A percentile compares a stretch with the other conserved stretches of the same genome.
These are phyloP conservation scores for Eimeria falciformis DNA, from an alignment of 169 alveolate genomes.

Conservation along the genomic window DNA sequence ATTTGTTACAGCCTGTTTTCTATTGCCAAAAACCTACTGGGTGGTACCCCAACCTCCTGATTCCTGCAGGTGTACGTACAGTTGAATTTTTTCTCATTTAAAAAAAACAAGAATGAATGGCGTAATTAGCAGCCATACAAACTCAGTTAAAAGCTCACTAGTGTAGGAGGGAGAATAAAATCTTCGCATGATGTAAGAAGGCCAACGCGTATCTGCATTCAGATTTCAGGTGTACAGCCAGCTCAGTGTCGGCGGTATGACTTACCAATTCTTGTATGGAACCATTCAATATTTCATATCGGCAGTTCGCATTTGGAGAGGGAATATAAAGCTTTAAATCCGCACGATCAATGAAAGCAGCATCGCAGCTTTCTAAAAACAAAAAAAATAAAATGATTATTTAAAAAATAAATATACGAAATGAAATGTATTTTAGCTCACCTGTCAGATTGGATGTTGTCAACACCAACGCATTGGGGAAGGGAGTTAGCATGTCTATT, in stretches of 20 bases:
- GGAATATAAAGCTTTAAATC: slow-evolving; percentile 86
- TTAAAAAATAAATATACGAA: neutral
- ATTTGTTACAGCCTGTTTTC: neutral
- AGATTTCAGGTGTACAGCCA: neutral
- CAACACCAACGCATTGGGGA: slow-evolving; percentile 84
- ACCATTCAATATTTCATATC: slow-evolving; percentile 84
- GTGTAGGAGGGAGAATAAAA: neutral
- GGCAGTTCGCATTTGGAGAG: slow-evolving; percentile 82
- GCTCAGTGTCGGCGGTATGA: neutral
- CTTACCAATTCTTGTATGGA: slow-evolving; percentile 83
- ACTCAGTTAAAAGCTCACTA: neutral
- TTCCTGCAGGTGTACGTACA: no score
- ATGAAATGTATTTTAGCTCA: neutral
- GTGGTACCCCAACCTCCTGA: no score
- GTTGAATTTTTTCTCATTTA: no score
- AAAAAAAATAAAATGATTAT: neutral
- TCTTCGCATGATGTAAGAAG: neutral
- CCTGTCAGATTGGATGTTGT: slow-evolving; percentile 88
- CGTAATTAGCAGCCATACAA: neutral
- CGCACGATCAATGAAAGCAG: slow-evolving; percentile 88
- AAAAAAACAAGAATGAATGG: neutral
- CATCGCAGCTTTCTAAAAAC: slow-evolving; percentile 83
- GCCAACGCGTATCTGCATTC: neutral
- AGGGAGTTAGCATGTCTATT: slow-evolving; percentile 83
- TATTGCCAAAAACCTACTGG: neutral